These are phyloP conservation scores for Fibroporia radiculosa DNA, from an alignment of 768 basidiomycete species.

Conservation along the genomic window DNA sequence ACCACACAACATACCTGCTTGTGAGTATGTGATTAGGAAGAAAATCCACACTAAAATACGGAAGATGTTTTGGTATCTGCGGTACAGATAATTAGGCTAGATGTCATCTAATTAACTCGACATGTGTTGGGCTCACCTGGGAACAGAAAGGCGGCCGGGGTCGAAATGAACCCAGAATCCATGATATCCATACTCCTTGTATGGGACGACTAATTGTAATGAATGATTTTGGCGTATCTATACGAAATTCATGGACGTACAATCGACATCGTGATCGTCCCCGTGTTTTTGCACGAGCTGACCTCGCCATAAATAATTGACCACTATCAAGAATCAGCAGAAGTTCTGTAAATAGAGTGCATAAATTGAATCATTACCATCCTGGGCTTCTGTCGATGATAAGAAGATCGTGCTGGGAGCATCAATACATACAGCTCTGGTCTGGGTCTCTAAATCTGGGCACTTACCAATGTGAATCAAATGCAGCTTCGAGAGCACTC, in stretches of 20 bases:
- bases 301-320: constrained; percentile 77
- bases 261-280: constrained; percentile 70
- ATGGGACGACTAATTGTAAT: constrained; percentile 51
- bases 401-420: constrained; percentile 64
- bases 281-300: constrained; percentile 74
- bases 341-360: not conserved
- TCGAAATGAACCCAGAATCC: constrained; percentile 69
- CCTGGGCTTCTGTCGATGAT: constrained; percentile 79
- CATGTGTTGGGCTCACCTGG: constrained; percentile 35
- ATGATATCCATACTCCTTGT: constrained; percentile 42
- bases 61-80: constrained; percentile 80
- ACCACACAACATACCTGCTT: constrained; percentile 50
- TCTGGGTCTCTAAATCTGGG: no score
- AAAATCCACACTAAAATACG: constrained; percentile 71
- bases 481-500: constrained; percentile 83
- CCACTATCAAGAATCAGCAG: constrained; percentile 38
- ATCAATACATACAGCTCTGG: not conserved
- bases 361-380: constrained; percentile 38
- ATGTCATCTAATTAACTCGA: not conserved
- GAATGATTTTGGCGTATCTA: not conserved
- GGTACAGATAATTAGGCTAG: not conserved
- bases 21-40: constrained; percentile 75
- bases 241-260: constrained; percentile 28
- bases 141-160: constrained; percentile 72
- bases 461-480: constrained; percentile 78